Conservation (phyloP, 331 rosid species). For the Telfairia occidentalis region DNA sequence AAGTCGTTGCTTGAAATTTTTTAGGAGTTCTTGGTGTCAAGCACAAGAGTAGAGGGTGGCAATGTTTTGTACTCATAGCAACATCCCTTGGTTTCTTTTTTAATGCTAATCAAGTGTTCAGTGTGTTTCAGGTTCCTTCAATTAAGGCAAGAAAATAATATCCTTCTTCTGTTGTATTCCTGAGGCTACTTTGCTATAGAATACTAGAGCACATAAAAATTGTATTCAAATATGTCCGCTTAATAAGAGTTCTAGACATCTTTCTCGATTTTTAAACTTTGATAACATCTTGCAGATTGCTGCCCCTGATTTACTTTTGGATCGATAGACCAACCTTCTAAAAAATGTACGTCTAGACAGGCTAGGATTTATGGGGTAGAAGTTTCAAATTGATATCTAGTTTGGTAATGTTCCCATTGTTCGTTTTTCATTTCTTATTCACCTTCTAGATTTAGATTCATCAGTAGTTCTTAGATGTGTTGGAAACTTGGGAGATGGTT, state of each 20-base stretch:
- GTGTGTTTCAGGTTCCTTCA: neutral
- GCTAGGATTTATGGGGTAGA: neutral
- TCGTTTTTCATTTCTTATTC: neutral
- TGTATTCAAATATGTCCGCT: neutral
- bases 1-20: constrained; percentile 70
- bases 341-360: neutral
- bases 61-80: neutral
- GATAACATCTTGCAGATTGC: neutral
- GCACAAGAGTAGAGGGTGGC: neutral
- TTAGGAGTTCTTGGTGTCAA: constrained; percentile 17
- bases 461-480: neutral
- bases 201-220: neutral
- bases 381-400: neutral
- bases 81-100: neutral
- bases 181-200: neutral
- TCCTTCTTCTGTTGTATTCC: neutral
- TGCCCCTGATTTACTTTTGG: neutral
- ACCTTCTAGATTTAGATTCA: no score
- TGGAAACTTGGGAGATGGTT: neutral
- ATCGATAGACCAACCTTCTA: neutral
- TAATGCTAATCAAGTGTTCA: neutral
- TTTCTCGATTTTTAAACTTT: neutral
- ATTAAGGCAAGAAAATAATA: neutral
- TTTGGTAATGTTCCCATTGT: neutral
- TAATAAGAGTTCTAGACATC: constrained; percentile 8